Percentiles rank a stretch among this genome's conserved stretches.
Evolutionary conservation across 495 filamentous ascomycete genomes (phyloP).

Genomic region (Xylaria acuta): DNA sequence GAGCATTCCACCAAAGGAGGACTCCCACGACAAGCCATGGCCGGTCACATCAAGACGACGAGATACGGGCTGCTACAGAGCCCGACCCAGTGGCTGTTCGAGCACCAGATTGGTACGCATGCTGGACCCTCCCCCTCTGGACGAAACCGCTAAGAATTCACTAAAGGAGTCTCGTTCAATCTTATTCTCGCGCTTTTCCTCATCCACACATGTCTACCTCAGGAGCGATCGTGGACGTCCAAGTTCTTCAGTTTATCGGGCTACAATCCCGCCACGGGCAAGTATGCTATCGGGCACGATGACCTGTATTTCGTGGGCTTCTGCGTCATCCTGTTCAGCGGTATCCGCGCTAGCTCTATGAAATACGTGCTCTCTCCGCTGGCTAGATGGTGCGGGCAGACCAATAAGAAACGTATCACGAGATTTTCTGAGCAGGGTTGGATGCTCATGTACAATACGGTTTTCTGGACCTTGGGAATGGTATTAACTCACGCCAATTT

Average conservation of each 20-base stretch:
- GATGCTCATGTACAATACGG: constrained; percentile 68
- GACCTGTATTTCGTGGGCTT: constrained; percentile 70
- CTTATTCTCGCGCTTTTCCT: constrained; percentile 64
- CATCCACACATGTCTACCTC: constrained; percentile 66
- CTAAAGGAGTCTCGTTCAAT: constrained; percentile 66
- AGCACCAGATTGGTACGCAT: constrained; percentile 29
- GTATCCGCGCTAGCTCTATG: constrained; percentile 67
- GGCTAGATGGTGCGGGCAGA: constrained; percentile 63
- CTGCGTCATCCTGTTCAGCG: constrained; percentile 71
- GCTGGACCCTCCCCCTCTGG: not conserved
- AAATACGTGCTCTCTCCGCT: constrained; percentile 71
- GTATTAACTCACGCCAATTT: constrained; percentile 44
- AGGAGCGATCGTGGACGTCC: constrained; percentile 61
- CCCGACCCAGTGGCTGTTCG: constrained; percentile 26
- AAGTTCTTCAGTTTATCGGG: constrained; percentile 74
- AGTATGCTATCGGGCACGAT: constrained; percentile 67
- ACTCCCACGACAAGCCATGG: constrained; percentile 5
- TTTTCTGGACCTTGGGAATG: constrained; percentile 73
- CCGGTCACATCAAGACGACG: constrained; percentile 17
- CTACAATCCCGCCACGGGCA: constrained; percentile 58
- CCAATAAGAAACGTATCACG: constrained; percentile 62
- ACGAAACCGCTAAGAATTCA: constrained; percentile 20
- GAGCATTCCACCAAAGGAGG: not conserved
- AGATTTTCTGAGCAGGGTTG: constrained; percentile 79
- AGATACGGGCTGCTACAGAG: constrained; percentile 20